phyloP scores from a whole-genome alignment of 805 yeast genomes.

The Candida anglica region DNA sequence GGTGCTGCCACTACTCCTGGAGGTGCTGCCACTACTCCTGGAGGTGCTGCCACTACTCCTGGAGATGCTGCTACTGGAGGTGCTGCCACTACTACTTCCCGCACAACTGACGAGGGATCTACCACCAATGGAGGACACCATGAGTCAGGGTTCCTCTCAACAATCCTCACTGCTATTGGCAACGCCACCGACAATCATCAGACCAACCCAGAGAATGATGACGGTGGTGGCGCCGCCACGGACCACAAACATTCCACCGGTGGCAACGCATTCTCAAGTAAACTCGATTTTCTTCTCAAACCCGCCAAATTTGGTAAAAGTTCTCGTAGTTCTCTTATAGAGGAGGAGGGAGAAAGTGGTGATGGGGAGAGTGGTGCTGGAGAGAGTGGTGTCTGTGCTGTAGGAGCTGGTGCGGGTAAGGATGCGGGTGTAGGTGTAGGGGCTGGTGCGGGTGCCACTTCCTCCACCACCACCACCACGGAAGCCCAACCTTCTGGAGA shows the following conservation, averaged over 20 bases:
- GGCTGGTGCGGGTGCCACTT: too few relatives aligned
- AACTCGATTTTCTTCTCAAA: constrained; percentile 20
- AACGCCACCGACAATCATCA: not conserved
- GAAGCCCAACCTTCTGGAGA: not conserved
- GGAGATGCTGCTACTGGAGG: not conserved
- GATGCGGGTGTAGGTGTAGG: not conserved
- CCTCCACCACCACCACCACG: too few relatives aligned
- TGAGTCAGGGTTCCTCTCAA: not conserved
- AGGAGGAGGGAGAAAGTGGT: constrained; percentile 5
- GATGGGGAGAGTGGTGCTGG: not conserved
- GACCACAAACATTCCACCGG: too few relatives aligned
- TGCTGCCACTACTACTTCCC: not conserved
- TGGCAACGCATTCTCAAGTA: constrained; percentile 20
- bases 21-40: too few relatives aligned
- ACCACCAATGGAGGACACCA: not conserved
- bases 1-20: too few relatives aligned
- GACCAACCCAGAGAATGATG: not conserved
- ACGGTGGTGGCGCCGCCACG: not conserved
- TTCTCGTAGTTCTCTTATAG: constrained; percentile 4
- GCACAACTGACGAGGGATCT: not conserved
- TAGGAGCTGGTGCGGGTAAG: not conserved
- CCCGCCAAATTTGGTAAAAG: constrained; percentile 13
- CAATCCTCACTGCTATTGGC: not conserved
- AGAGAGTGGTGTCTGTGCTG: not conserved
- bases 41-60: too few relatives aligned